These are phyloP conservation scores for Moesziomyces sp. DNA, from an alignment of 1,284 basidiomycete genomes.

Conservation along the genomic window DNA sequence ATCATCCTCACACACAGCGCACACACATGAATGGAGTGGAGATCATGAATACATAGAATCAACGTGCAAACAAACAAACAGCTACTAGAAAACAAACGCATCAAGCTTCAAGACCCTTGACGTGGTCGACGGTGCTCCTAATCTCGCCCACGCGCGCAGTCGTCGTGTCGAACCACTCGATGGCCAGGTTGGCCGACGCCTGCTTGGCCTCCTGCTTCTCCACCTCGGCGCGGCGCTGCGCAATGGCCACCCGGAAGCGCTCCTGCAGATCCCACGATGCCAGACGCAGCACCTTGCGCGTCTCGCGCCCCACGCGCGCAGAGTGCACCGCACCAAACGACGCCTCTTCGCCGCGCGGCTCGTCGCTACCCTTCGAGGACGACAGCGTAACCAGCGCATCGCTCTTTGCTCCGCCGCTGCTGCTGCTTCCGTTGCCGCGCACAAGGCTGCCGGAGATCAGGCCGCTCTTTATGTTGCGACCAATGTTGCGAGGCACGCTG, in stretches of 20 bases:
- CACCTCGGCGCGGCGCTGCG: constrained; percentile 74
- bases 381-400: constrained; percentile 7
- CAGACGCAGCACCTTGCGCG: constrained; percentile 89
- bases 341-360: constrained; percentile 14
- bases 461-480: constrained; percentile 56
- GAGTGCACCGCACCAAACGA: constrained; percentile 78
- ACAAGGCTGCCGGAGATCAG: constrained; percentile 29
- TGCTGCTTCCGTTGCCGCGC: constrained; percentile 9
- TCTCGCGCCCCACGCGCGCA: constrained; percentile 82
- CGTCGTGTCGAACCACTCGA: constrained; percentile 55
- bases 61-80: not conserved
- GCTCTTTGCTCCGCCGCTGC: constrained; percentile 1
- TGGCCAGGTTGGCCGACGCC: constrained; percentile 51
- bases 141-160: constrained; percentile 27
- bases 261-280: constrained; percentile 92
- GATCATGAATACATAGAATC: not conserved
- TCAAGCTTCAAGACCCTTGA: constrained; percentile 38
- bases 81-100: not conserved
- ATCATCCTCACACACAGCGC: no score
- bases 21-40: no score
- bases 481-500: constrained; percentile 85
- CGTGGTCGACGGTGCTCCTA: constrained; percentile 20
- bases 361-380: constrained; percentile 3
- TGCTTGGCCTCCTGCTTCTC: constrained; percentile 59
- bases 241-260: constrained; percentile 83